Base-by-base conservation (phyloP, 2,329 filamentous ascomycete species). In the Dothiorella sarmentorum region DNA sequence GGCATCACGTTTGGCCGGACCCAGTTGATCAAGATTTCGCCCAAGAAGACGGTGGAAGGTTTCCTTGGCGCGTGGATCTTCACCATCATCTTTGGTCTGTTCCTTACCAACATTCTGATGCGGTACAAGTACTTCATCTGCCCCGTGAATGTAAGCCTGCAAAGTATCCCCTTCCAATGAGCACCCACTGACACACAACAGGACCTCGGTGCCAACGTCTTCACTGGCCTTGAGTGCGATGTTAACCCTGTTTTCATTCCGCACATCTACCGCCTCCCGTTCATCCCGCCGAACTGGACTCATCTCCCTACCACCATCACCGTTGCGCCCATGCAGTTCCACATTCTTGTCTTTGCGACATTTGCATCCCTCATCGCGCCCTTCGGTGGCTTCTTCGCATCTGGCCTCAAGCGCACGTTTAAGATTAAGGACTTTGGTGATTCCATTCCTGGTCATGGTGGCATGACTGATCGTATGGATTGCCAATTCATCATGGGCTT, bases 401-500 rank as follows among this genome's bases (percentile, higher is more conserved):
- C 92, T 2, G 94, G 94, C 0, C 83, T 99, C 60, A 99, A 99
- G 83, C 90, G 94, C 27, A 97, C 93, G 3, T 99, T 99, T 80
- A 97, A 99, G 79, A 95, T 99, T 82, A 99, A 99, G 82, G 94
- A 99, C 78, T 99, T 99, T 77, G 94, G 94, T 65, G 90, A 99
- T 75, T 96, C 91, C 1, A 99, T 99, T 66, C 94, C 94, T 1
- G 94, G 94, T 20, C 94, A 99, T 69, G 94, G 94, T 61, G 94
- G 94, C 66, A 97, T 99, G 78, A 99, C 94, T 15, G 94, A 99
- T 72, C 89, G 94, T 62, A 97, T 99, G 93, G 94, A 99, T 72
- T 99, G 94, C 74, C 94, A 99, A 72, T 99, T 99, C 78, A 97
- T 97, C 79, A 99, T 99, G 94, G 94, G 94, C 7, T 94, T 96